phyloP scores from a whole-genome alignment of 441 rosid species.

The Rhodomyrtus psidioides region DNA sequence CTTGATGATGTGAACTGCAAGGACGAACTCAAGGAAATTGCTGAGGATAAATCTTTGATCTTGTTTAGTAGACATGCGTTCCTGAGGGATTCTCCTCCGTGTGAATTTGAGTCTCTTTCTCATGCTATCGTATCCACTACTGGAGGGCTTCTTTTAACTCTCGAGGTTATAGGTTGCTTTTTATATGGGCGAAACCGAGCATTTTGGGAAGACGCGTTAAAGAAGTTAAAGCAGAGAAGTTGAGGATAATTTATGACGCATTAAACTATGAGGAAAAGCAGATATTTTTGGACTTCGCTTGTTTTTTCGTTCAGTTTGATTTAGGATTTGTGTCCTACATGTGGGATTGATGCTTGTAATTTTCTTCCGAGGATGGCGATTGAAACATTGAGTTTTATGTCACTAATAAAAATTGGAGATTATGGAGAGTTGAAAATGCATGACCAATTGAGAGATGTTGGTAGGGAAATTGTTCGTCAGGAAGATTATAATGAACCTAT shows the following conservation, averaged over 20 bases:
- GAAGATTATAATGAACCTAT: fast-evolving
- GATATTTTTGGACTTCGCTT: background rate
- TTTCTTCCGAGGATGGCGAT: background rate
- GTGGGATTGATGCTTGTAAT: background rate
- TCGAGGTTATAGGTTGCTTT: background rate
- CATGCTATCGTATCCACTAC: fast-evolving
- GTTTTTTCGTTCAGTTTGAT: fast-evolving
- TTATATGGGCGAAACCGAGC: fast-evolving
- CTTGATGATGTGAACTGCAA: fast-evolving
- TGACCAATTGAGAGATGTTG: background rate
- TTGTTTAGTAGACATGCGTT: background rate
- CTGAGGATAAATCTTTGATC: background rate
- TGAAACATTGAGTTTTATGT: background rate
- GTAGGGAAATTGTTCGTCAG: background rate
- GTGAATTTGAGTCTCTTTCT: background rate
- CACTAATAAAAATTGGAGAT: background rate
- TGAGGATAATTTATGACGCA: background rate
- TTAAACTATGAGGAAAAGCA: background rate
- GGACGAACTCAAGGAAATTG: background rate
- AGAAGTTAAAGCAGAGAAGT: background rate
- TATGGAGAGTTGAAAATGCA: background rate
- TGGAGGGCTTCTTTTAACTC: background rate
- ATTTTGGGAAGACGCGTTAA: background rate
- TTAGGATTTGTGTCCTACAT: background rate
- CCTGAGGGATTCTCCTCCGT: background rate